A percentile compares a stretch with the other conserved stretches of the same genome.
These are phyloP conservation scores for Crithidia bombi DNA, from an alignment of 208 protist species.

Conservation along the genomic window DNA sequence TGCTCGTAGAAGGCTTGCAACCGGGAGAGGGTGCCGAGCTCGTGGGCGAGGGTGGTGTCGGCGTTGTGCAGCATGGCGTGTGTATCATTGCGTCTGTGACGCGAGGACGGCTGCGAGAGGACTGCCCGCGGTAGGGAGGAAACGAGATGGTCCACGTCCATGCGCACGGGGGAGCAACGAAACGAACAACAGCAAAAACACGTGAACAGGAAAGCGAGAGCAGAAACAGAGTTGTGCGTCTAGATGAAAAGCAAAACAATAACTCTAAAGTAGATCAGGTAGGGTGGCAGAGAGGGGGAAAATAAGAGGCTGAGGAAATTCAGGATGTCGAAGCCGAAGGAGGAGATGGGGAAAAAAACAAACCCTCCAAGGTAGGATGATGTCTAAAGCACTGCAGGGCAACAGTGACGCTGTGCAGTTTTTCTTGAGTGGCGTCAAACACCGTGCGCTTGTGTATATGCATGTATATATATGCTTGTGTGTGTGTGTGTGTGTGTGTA, in stretches of 20 bases:
- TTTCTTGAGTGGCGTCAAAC: too few relatives aligned
- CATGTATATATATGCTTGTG: neutral
- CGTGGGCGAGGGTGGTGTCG: conserved; percentile 10
- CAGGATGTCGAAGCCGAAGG: too few relatives aligned
- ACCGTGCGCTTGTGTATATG: neutral
- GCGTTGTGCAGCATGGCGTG: conserved; percentile 17
- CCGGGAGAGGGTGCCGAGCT: conserved; percentile 39
- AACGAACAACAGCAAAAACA: conserved; percentile 3
- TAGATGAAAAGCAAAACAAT: neutral
- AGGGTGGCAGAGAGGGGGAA: neutral
- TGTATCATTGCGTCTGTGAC: neutral
- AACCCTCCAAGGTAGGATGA: too few relatives aligned
- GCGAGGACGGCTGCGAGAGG: conserved; percentile 5
- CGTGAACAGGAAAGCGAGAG: neutral
- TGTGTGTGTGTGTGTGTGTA: too few relatives aligned
- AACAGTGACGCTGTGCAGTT: too few relatives aligned
- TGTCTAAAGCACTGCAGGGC: too few relatives aligned
- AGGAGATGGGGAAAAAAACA: too few relatives aligned
- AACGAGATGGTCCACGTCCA: neutral
- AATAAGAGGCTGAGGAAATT: neutral
- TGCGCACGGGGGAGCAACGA: too few relatives aligned
- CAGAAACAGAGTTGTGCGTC: neutral
- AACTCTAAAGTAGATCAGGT: neutral
- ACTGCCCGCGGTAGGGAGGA: neutral
- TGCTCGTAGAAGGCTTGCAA: conserved; percentile 55